Evolutionary conservation across 345 rosid genomes (phyloP).

Genomic region (Pugionium dolabratum): DNA sequence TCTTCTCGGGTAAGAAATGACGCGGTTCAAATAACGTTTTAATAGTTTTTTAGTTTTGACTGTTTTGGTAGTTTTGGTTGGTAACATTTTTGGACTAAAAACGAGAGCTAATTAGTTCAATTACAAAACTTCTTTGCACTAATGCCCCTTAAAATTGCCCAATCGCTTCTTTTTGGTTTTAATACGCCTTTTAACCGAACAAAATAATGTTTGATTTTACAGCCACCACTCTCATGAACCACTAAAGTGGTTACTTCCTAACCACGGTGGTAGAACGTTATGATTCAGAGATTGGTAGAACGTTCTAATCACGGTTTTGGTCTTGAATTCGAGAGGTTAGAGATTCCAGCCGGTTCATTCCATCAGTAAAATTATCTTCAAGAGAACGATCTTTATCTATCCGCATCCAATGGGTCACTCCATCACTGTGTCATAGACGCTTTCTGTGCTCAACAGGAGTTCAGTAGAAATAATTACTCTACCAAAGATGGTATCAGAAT

Average conservation of each 20-base stretch:
- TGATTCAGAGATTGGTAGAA: constrained; percentile 15
- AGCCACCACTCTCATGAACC: no score
- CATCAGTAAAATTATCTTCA: constrained; percentile 77
- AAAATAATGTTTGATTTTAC: no score
- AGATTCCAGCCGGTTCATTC: constrained; percentile 67
- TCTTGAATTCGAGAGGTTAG: constrained; percentile 75
- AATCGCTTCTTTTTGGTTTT: no score
- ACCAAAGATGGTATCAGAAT: constrained; percentile 7
- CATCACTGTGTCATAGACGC: constrained; percentile 40
- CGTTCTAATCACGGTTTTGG: constrained; percentile 61
- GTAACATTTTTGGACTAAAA: no score
- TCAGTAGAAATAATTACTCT: not conserved
- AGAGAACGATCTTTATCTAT: constrained; percentile 68
- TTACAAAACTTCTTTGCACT: not conserved
- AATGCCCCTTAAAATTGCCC: no score
- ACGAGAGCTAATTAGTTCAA: no score
- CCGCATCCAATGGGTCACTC: constrained; percentile 87
- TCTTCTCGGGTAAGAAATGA: no score
- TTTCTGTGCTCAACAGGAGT: constrained; percentile 54
- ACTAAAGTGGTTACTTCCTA: no score
- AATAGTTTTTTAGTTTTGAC: no score
- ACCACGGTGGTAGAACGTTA: not conserved
- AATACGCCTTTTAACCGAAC: no score
- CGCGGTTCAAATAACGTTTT: no score
- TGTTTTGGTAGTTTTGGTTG: no score